A percentile compares a stretch with the other conserved stretches of the same genome.
phyloP scores from a whole-genome alignment of 169 alveolate species.

The Plasmodium blacklocki region DNA sequence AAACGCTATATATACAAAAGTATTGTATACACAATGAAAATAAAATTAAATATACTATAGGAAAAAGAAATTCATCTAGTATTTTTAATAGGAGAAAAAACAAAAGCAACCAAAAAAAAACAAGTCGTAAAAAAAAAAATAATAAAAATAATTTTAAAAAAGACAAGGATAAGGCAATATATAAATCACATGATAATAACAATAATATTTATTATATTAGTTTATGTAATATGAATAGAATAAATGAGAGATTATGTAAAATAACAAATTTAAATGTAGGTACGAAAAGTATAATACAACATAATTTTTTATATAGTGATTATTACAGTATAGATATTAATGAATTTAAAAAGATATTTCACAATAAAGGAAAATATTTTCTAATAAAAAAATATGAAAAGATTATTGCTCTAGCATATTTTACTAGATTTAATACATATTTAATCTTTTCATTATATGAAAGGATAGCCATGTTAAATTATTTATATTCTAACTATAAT shows the following conservation, averaged over 20 bases:
- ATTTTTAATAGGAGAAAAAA: conserved; percentile 12
- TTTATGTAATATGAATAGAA: conserved; percentile 5
- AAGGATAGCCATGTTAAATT: conserved; percentile 58
- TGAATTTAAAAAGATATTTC: conserved; percentile 53
- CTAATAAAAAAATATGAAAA: conserved; percentile 73
- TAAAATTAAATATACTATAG: background rate
- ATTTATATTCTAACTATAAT: conserved; percentile 46
- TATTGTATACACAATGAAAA: conserved; percentile 54
- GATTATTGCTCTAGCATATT: conserved; percentile 56
- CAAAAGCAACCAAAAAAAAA: background rate
- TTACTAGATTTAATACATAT: conserved; percentile 58
- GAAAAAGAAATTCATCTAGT: conserved; percentile 15
- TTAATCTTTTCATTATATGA: conserved; percentile 63
- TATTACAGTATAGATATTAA: conserved; percentile 35
- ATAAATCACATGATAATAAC: conserved; percentile 1
- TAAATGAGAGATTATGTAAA: background rate
- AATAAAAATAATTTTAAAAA: no score
- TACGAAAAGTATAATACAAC: conserved; percentile 33
- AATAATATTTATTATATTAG: conserved; percentile 25
- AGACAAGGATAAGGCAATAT: no score
- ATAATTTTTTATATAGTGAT: conserved; percentile 29
- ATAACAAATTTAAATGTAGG: conserved; percentile 18
- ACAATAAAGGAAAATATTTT: conserved; percentile 62
- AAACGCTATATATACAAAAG: conserved; percentile 42
- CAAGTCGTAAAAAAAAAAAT: no score